A percentile compares a stretch with the other conserved stretches of the same genome.
Conservation (phyloP, 768 basidiomycete species). For the Brasilioporus rufonigricans region DNA sequence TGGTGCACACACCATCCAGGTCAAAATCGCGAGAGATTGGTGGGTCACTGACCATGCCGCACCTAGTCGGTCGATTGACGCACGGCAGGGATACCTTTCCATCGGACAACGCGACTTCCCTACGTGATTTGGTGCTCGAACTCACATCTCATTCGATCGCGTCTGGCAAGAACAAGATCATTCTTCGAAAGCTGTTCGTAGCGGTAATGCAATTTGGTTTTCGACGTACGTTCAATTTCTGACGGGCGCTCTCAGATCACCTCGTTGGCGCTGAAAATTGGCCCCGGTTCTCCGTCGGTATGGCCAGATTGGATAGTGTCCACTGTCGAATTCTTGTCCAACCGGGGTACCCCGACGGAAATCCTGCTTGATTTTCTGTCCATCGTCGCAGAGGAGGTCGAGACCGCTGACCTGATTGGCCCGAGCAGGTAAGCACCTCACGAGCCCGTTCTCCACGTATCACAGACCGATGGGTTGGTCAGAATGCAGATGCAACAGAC, state of each 20-base stretch:
- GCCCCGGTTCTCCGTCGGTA: slow-evolving; percentile 51
- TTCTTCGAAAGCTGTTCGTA: slow-evolving; percentile 84
- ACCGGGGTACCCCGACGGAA: slow-evolving; percentile 55
- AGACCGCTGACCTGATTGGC: slow-evolving; percentile 70
- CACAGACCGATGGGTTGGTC: slow-evolving; percentile 7
- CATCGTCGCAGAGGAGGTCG: slow-evolving; percentile 83
- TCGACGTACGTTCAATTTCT: not conserved
- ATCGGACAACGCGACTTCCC: slow-evolving; percentile 48
- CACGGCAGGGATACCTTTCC: slow-evolving; percentile 71
- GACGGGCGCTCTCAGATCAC: slow-evolving; percentile 44
- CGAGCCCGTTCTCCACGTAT: not conserved
- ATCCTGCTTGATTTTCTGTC: slow-evolving; percentile 71
- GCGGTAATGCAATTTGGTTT: slow-evolving; percentile 47
- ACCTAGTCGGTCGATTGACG: slow-evolving; percentile 1
- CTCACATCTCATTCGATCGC: slow-evolving; percentile 65
- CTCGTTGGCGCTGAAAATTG: slow-evolving; percentile 69
- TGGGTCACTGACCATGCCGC: slow-evolving; percentile 33
- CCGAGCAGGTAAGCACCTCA: slow-evolving; percentile 59
- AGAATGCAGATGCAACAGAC: slow-evolving; percentile 66
- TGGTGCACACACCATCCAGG: slow-evolving; percentile 89
- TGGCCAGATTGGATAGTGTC: slow-evolving; percentile 79
- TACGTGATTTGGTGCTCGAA: slow-evolving; percentile 68
- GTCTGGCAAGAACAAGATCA: slow-evolving; percentile 60
- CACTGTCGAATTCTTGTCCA: slow-evolving; percentile 60
- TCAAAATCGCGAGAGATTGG: slow-evolving; percentile 94